Evolutionary conservation across 495 filamentous ascomycete genomes (phyloP).

Genomic region (Daldinia grandis): DNA sequence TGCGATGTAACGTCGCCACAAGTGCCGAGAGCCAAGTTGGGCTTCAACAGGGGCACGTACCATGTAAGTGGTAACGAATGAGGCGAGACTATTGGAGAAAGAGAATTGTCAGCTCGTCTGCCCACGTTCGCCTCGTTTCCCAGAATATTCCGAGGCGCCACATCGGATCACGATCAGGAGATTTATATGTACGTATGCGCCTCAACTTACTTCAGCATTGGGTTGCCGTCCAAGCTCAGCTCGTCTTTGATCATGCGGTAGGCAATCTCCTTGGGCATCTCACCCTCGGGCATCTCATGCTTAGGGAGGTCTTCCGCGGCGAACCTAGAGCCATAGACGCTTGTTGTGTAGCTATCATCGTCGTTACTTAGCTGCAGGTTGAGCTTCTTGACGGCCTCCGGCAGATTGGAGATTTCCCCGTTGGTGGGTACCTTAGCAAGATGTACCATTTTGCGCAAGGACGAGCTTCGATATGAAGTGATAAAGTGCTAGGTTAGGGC

Average conservation of each 20-base stretch:
- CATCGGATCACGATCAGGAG: constrained; percentile 24
- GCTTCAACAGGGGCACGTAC: constrained; percentile 49
- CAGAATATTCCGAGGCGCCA: constrained; percentile 1
- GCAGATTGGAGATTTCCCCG: constrained; percentile 52
- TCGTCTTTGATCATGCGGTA: constrained; percentile 97
- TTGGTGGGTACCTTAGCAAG: constrained; percentile 65
- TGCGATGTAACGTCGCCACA: constrained; percentile 27
- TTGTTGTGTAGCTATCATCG: constrained; percentile 70
- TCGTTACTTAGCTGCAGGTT: constrained; percentile 58
- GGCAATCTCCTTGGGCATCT: constrained; percentile 90
- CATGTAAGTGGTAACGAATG: constrained; percentile 90
- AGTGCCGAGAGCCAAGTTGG: constrained; percentile 6
- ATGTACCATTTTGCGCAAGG: constrained; percentile 70
- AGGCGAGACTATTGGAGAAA: constrained; percentile 64
- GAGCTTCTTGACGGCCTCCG: constrained; percentile 57
- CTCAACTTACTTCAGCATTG: constrained; percentile 76
- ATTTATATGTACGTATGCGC: neutral
- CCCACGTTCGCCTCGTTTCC: constrained; percentile 26
- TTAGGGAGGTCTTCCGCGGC: constrained; percentile 79
- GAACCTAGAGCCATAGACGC: constrained; percentile 85
- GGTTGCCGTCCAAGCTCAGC: constrained; percentile 86
- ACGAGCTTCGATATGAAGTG: neutral
- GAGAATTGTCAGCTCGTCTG: constrained; percentile 28
- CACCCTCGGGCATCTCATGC: constrained; percentile 86
- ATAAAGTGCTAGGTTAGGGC: neutral